Evolutionary conservation across 78 protist species (phyloP).

Genomic region (Cavenderia fasciculata): DNA sequence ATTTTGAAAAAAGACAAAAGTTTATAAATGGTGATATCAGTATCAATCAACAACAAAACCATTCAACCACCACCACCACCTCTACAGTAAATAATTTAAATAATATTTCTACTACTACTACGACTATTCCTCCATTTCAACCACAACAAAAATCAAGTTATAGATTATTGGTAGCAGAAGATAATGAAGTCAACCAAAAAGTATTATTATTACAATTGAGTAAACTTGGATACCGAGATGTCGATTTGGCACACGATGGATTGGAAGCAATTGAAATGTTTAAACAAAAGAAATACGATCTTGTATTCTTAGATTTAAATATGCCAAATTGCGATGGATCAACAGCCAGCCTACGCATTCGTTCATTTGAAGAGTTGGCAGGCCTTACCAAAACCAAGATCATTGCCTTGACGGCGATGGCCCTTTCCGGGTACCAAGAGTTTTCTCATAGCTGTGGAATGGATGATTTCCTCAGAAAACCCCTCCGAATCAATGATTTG

Average conservation of each 20-base stretch:
- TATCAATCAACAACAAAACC: no score
- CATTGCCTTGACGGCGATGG: constrained; percentile 44
- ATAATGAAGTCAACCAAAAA: constrained; percentile 53
- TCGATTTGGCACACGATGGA: constrained; percentile 44
- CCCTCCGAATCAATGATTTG: no score
- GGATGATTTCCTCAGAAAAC: constrained; percentile 34
- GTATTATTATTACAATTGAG: constrained; percentile 36
- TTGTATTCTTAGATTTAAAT: constrained; percentile 36
- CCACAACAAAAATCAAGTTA: no score
- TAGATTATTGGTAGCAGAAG: constrained; percentile 46
- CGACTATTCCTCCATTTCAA: no score
- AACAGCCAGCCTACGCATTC: not conserved
- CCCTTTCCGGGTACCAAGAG: constrained; percentile 17
- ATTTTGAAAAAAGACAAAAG: no score
- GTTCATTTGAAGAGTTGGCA: constrained; percentile 23
- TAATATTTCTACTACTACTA: no score
- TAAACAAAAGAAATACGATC: constrained; percentile 27
- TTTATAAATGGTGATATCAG: no score
- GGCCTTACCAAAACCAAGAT: not conserved
- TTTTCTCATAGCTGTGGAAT: constrained; percentile 49
- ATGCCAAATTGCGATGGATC: constrained; percentile 42
- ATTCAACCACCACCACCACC: no score
- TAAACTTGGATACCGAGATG: constrained; percentile 34
- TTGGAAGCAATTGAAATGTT: constrained; percentile 37
- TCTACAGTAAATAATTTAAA: no score